phyloP scores from a whole-genome alignment of 768 basidiomycete genomes.

The Boletus edulis region DNA sequence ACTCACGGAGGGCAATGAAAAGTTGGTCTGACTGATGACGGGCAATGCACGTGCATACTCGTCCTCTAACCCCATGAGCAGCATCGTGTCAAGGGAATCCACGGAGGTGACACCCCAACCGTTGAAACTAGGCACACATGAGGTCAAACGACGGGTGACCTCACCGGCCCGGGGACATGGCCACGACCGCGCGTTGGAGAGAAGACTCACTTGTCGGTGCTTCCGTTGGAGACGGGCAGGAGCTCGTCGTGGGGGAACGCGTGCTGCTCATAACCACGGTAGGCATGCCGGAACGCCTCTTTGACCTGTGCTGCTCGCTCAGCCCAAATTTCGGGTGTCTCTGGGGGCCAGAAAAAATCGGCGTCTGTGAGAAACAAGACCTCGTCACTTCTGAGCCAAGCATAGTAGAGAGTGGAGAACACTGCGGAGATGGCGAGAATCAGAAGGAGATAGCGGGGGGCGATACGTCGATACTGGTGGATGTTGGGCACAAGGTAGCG shows the following conservation, averaged over 20 bases:
- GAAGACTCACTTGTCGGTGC: slow-evolving; percentile 48
- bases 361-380: not conserved
- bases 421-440: slow-evolving; percentile 4
- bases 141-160: not conserved
- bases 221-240: slow-evolving; percentile 45
- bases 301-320: slow-evolving; percentile 55
- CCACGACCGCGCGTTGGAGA: too few species aligned
- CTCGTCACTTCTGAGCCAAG: slow-evolving; percentile 1
- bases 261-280: slow-evolving; percentile 59
- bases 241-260: slow-evolving; percentile 67
- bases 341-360: not conserved
- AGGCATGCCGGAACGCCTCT: slow-evolving; percentile 63
- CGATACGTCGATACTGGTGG: slow-evolving; percentile 7
- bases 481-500: not conserved
- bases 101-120: slow-evolving; percentile 77
- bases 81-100: slow-evolving; percentile 84
- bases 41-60: slow-evolving; percentile 67
- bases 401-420: slow-evolving; percentile 18
- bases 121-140: slow-evolving; percentile 53
- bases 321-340: slow-evolving; percentile 41
- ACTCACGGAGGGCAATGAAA: slow-evolving; percentile 43
- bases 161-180: not conserved
- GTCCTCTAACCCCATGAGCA: slow-evolving; percentile 71
- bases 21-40: slow-evolving; percentile 46
- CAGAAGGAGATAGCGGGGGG: slow-evolving; percentile 18